Conservation (phyloP, 768 basidiomycete species). For the Mycena belliarum region DNA sequence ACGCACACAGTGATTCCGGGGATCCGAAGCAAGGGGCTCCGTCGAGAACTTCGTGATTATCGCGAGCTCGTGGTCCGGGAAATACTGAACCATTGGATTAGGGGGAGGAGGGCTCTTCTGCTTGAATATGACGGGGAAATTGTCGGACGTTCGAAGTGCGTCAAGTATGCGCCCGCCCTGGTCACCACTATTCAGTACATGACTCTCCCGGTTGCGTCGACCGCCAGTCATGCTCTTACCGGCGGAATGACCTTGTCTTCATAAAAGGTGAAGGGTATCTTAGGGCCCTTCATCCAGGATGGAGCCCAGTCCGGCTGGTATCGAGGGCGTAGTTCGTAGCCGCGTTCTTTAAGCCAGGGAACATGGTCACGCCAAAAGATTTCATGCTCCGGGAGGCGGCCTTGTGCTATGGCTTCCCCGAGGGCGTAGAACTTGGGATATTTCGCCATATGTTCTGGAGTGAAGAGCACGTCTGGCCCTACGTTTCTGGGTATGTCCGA, state of each 20-base stretch:
- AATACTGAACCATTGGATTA: too few species aligned
- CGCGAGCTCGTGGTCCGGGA: not conserved
- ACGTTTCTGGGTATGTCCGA: too few species aligned
- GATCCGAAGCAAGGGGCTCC: conserved; percentile 19
- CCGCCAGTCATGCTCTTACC: conserved; percentile 1
- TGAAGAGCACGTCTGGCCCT: too few species aligned
- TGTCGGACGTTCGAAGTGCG: conserved; percentile 17
- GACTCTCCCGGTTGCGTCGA: too few species aligned
- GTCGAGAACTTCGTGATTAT: conserved; percentile 20
- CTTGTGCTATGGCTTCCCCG: not conserved
- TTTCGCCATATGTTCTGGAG: not conserved
- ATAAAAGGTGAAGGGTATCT: too few species aligned
- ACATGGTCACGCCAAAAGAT: not conserved
- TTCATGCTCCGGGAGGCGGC: not conserved
- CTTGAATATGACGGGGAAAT: conserved; percentile 24
- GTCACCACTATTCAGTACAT: too few species aligned
- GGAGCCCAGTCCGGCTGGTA: conserved; percentile 2
- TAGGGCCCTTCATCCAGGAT: conserved; percentile 9
- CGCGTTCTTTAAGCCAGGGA: not conserved
- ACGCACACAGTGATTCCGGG: conserved; percentile 33
- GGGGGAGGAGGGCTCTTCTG: not conserved
- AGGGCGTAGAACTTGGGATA: not conserved
- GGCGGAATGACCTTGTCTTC: not conserved
- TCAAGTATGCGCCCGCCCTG: not conserved
- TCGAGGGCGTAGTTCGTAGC: not conserved